Base-by-base conservation (phyloP, 108 stramenopile species). In the Nitzschia sp. region DNA sequence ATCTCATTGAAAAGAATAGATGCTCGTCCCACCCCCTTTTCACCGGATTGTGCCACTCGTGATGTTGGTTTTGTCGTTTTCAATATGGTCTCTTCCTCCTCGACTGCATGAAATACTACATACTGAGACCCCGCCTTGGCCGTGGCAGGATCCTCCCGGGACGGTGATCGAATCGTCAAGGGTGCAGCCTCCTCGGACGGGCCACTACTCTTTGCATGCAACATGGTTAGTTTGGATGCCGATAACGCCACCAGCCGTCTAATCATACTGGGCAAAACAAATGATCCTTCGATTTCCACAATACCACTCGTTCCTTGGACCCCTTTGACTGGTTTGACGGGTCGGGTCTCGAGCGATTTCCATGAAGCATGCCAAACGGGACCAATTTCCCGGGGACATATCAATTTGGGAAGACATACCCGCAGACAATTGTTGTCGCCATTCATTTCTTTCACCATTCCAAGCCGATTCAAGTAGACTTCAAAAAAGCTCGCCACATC, bases 401-500 rank as follows among this genome's bases (percentile, higher is more conserved):
- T 31, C 30, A 90, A 60, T 16, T 81, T 53, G 2, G 89, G 89
- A n/a, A 90, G 81, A 23, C 45, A 45, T 55, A 1, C 22, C 1
- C 46, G 11, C 46, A 22, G 13, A 25, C 3, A 2, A 56, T 33
- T 41, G 22, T 17, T 11, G 15, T 61, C 31, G 25, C 8, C 45
- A 29, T 36, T 17, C 9, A 17, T 19, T 23, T 53, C 45, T 35
- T 62, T 46, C 1, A 73, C 61, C 17, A 67, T 45, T 27, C 89
- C 89, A 45, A 55, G 60, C 27, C 72, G 70, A 62, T 86, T 91
- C 50, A 77, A 48, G 41, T 78, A 82, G n/a, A 86, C 58, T 55
- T 91, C 85, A 52, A 70, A 84, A 22, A 88, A 78, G n/a, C 66
- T 45, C 23, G 66, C 60, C 53, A 87, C 87, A 58, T 86, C 79